A percentile compares a stretch with the other conserved stretches of the same genome.
Conservation (phyloP, 2,329 filamentous ascomycete genomes). For the Colletotrichum sp. region DNA sequence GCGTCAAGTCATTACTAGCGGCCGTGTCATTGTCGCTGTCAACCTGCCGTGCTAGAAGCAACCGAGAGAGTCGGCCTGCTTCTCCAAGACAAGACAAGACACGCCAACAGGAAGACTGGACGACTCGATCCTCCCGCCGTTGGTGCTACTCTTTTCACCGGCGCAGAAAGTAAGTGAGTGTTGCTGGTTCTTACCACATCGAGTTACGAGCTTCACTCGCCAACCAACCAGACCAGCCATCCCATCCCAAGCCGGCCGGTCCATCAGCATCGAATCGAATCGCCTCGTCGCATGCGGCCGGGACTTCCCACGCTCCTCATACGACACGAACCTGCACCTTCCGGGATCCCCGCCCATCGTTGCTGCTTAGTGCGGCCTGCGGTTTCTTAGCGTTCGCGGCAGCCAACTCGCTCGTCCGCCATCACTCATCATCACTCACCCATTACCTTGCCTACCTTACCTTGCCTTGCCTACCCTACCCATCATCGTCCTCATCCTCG, state of each 20-base stretch:
- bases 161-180: background rate
- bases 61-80: background rate
- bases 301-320: constrained; percentile 10
- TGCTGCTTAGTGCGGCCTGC: background rate
- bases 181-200: background rate
- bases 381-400: background rate
- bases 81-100: background rate
- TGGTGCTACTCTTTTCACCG: background rate
- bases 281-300: constrained; percentile 9
- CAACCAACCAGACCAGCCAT: background rate
- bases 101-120: background rate
- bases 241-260: background rate
- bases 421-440: background rate
- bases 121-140: background rate
- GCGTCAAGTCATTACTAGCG: constrained; percentile 15
- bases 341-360: constrained; percentile 6
- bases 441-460: background rate
- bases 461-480: background rate
- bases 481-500: background rate
- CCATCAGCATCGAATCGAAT: constrained; percentile 9
- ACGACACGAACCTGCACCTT: constrained; percentile 12
- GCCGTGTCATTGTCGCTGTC: constrained; percentile 5
- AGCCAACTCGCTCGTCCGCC: background rate
- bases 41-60: background rate
- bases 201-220: background rate